Evolutionary conservation across 768 basidiomycete genomes (phyloP).

Genomic region (Myochromella boudieri): DNA sequence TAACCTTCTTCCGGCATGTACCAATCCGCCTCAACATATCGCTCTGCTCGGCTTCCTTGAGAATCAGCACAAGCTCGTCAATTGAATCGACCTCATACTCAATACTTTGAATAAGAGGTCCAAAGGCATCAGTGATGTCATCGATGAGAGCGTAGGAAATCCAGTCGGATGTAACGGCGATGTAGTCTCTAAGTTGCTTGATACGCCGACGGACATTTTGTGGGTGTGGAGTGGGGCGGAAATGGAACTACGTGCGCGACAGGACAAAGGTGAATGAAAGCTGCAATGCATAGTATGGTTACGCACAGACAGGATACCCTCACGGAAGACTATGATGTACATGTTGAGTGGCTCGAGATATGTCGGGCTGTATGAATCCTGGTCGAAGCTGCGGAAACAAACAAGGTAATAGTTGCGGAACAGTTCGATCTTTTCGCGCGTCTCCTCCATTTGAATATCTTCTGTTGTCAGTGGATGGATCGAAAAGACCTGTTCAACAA

Average conservation of each 20-base stretch:
- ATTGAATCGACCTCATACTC: conserved; percentile 99
- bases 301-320: conserved; percentile 90
- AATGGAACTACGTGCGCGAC: conserved; percentile 75
- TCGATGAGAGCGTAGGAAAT: conserved; percentile 99
- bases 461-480: conserved; percentile 99
- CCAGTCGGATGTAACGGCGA: conserved; percentile 98
- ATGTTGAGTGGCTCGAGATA: conserved; percentile 98
- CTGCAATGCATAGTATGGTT: neutral
- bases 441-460: conserved; percentile 99
- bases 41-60: conserved; percentile 94
- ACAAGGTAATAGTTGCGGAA: conserved; percentile 99
- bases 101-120: conserved; percentile 96
- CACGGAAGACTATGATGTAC: conserved; percentile 99
- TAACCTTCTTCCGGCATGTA: conserved; percentile 98
- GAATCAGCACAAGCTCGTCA: conserved; percentile 94
- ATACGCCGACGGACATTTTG: conserved; percentile 97
- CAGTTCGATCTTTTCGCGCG: conserved; percentile 98
- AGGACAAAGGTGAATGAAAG: neutral
- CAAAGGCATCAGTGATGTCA: conserved; percentile 99
- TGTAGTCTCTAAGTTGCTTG: conserved; percentile 99
- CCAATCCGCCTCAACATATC: conserved; percentile 98
- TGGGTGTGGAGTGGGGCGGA: conserved; percentile 94
- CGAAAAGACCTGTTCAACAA: conserved; percentile 71
- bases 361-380: conserved; percentile 96
- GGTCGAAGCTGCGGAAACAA: conserved; percentile 98